phyloP scores from a whole-genome alignment of 2,329 filamentous ascomycete genomes.

The Botrytis deweyae region DNA sequence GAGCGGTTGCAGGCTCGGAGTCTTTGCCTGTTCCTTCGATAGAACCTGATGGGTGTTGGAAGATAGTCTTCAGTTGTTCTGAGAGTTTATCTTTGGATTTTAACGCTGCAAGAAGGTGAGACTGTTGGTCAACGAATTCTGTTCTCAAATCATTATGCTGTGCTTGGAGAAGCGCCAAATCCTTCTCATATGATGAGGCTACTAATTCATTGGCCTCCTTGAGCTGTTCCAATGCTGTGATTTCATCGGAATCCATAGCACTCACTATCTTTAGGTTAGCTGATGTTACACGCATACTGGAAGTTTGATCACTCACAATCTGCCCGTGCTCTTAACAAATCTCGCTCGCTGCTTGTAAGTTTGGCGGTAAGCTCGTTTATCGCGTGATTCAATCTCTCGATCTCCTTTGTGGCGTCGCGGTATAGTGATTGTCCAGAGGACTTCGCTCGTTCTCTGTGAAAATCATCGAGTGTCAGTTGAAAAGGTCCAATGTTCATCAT shows the following conservation, averaged over 20 bases:
- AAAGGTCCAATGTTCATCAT: constrained; percentile 38
- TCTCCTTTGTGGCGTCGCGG: constrained; percentile 47
- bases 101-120: constrained; percentile 59
- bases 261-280: constrained; percentile 45
- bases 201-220: constrained; percentile 60
- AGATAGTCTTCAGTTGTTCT: constrained; percentile 46
- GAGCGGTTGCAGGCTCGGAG: constrained; percentile 39
- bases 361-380: constrained; percentile 47
- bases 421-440: constrained; percentile 52
- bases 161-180: constrained; percentile 55
- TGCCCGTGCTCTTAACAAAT: constrained; percentile 52
- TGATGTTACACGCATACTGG: background rate
- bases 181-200: constrained; percentile 56
- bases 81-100: constrained; percentile 60
- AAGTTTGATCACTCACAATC: constrained; percentile 47
- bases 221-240: constrained; percentile 56
- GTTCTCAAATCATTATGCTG: constrained; percentile 50
- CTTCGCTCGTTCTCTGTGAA: constrained; percentile 54
- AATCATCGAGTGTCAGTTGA: constrained; percentile 47
- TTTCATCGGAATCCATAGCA: constrained; percentile 53
- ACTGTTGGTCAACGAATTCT: constrained; percentile 57
- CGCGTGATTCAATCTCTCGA: constrained; percentile 48
- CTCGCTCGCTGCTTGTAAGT: constrained; percentile 54
- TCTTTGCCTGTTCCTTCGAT: constrained; percentile 9
- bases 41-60: constrained; percentile 23